Evolutionary conservation across 148 eudicot species (phyloP).

Genomic region (Amaranthus palmeri): DNA sequence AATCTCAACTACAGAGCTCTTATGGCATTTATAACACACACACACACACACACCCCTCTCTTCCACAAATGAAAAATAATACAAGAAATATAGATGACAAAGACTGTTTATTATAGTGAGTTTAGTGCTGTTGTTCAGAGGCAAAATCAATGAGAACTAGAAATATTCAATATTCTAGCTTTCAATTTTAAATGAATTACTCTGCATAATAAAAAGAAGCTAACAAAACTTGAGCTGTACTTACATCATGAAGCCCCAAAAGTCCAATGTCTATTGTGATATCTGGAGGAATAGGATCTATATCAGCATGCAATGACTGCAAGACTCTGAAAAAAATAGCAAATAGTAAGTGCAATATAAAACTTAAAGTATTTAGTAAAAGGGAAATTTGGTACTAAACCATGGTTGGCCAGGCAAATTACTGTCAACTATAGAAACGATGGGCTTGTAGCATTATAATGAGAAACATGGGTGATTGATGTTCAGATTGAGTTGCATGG

Average conservation of each 20-base stretch:
- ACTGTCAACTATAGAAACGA: background rate
- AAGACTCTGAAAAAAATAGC: constrained; percentile 45
- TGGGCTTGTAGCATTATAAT: background rate
- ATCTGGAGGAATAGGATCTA: constrained; percentile 83
- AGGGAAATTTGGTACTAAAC: background rate
- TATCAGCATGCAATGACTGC: constrained; percentile 45
- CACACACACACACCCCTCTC: too few relatives aligned
- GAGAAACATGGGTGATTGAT: background rate
- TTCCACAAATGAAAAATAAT: background rate
- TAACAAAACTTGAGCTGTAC: constrained; percentile 20
- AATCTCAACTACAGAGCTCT: background rate
- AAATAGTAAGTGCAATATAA: constrained; percentile 3
- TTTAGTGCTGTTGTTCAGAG: background rate
- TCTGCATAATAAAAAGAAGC: constrained; percentile 7
- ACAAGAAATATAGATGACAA: too few relatives aligned
- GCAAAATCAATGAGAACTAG: background rate
- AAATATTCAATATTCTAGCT: constrained; percentile 1
- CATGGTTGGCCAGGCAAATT: background rate
- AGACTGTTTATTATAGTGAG: background rate
- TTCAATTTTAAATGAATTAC: constrained; percentile 11
- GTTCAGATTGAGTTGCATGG: too few relatives aligned
- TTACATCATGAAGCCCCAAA: constrained; percentile 67
- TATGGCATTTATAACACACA: too few relatives aligned
- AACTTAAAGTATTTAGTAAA: background rate
- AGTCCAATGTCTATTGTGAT: constrained; percentile 64